Evolutionary conservation across 345 rosid genomes (phyloP), one percentile per base, ranked within the genome.

Genomic region (Heritiera littoralis): DNA sequence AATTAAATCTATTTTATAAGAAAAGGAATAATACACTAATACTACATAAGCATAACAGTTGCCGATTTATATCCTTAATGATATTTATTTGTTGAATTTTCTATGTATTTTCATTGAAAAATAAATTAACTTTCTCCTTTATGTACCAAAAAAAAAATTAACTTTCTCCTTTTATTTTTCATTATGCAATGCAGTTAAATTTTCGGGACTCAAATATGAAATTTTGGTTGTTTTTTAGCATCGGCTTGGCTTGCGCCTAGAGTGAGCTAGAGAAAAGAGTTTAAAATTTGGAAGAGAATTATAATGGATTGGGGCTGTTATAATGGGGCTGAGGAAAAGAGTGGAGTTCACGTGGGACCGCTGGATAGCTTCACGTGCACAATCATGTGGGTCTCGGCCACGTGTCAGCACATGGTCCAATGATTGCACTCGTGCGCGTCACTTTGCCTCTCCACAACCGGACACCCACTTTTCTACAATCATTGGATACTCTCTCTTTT

Each of bases 401-500:
- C 79, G 77, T 74, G 80, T 75, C 51, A 45, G 46, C 81, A 66
- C 56, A 72, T 75, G 82, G 86, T 67, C 82, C 83, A 75, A 76
- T 58, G 9, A 74, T 32, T 18, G 48, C 81, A 72, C 78, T 65
- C 88, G 85, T 85, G 85, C 83, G 78, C 76, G 85, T 80, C 81
- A 48, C 79, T 15, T 45, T 87, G 89, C 84, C 84, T 46, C 83
- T 76, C 45, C 81, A 23, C 63, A 75, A 69, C 81, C 83, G 74
- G 84, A 83, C 88, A 85, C 80, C 49, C 79, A 45, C 84, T 78
- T 80, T 70, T 59, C 66, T 38, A 66, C 86, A 85, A 83, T 83
- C 85, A 87, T 87, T 85, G 83, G 82, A 78, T 74, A 63, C 87
- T 77, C 82, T 70, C 77, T 79, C 46, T 55, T n/a, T 59, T 40